Evolutionary conservation across 164 flowering plant species (phyloP), one percentile per base, ranked within the genome.

Genomic region (Chloranthus sessilifolius): DNA sequence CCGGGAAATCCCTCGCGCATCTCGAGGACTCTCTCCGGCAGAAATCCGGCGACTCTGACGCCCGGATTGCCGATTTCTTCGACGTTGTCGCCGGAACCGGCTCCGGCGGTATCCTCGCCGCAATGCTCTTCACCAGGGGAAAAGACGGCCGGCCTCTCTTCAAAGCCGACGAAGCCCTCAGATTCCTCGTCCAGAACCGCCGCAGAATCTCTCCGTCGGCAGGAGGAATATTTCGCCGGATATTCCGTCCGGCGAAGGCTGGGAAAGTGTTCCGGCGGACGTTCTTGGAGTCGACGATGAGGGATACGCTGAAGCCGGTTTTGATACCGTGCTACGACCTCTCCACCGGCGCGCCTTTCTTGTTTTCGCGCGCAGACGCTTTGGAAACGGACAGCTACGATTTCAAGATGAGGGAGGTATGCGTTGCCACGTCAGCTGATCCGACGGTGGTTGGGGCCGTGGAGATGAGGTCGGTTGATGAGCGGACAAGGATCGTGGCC

Each of bases 311-410:
- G 70, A 82, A 77, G 63, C 56, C 89, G 50, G 75, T 79, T 28
- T 47, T 82, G 50, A 67, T 82, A 1, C 79, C 89, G 2, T 82
- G 85, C 53, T 79, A 72, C 66, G 89, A 82, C 48, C 66, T 79
- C 12, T 29, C 72, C 4, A 69, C 78, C 0, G 60, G 62, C 4
- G 75, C 82, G 38, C 76, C 84, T 19, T 74, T 81, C 66, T 29
- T 81, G 35, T 81, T 82, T 38, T 82, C 85, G 31, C 78, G 89
- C 43, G 85, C 85, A 0, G 89, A 82, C 28, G 85, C 85, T 5
- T 16, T 75, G 55, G 89, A 82, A 56, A 64, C 67, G 43, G 89
- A 82, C 70, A 65, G 73, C 37, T 79, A 58, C 56, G 78, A 82
- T 69, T 82, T 82, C 67, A 67, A 63, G 64, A 68, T 79, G 64